Base-by-base conservation (phyloP, 352 stramenopile genomes). In the Phytopythium chamaehyphon region DNA sequence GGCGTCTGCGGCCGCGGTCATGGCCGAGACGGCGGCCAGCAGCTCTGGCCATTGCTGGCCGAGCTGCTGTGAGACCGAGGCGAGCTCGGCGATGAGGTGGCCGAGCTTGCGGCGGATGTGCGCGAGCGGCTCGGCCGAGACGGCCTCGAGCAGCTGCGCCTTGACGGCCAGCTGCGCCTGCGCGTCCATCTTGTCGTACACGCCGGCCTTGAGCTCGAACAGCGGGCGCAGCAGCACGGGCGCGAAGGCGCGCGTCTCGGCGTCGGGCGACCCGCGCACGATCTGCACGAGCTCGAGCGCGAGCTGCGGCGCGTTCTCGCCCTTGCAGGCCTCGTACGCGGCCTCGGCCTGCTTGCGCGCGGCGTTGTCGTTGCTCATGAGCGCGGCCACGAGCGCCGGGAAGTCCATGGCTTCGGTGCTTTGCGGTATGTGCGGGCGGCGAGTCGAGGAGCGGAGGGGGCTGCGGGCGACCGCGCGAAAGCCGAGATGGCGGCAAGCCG, bases 51-150 rank as follows among this genome's bases (percentile, higher is more conserved):
- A 94, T 6, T 54, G 28, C 56, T 90, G 76, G 8, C 71, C 57
- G 40, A 72, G 68, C 46, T 75, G 73, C 24, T 76, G 61, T 35
- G 64, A 73, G 21, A 86, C 62, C 37, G 67, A 61, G 12, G 84
- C 84, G 22, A 95, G 54, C 51, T 93, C 83, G 19, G 84, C 84
- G 51, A 95, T 69, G 2, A 83, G 59, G 61, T 95, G 77, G 42
- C 70, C 76, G 11, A 95, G 67, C 65, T 95, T 95, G 59, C 83
- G 84, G 31, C 84, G 84, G 54, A 95, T 77, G 56, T 86, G 75
- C 12, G 82, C 69, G 8, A 91, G 61, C 0, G 84, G 73, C 59
- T 95, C 84, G 33, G 47, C 54, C 22, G 61, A 56, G 11, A 95
- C 61, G 18, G 80, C 74, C 48, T 89, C 76, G 24, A 95, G 66